Percentiles rank a stretch among this genome's conserved stretches.
These are phyloP conservation scores for Hypoxylon intermedium DNA, from an alignment of 495 filamentous ascomycete species.

Conservation along the genomic window DNA sequence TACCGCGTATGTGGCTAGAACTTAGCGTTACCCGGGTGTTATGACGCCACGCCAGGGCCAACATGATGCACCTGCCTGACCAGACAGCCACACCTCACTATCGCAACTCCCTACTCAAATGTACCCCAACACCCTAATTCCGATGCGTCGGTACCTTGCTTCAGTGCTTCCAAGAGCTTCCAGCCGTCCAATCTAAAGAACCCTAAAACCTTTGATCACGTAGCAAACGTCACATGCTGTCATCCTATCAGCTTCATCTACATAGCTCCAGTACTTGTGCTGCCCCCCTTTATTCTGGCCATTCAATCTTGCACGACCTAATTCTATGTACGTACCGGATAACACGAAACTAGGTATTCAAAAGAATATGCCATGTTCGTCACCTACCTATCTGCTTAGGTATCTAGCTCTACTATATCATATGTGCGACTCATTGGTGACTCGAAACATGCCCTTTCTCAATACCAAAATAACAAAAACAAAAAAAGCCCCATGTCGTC, in stretches of 20 bases:
- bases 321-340: too few relatives aligned
- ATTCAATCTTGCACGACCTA: too few relatives aligned
- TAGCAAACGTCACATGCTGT: conserved; percentile 30
- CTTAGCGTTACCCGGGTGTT: conserved; percentile 31
- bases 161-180: neutral
- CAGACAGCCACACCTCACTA: neutral
- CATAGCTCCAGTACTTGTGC: too few relatives aligned
- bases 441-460: conserved; percentile 26
- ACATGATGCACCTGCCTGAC: conserved; percentile 34
- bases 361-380: neutral
- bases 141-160: neutral
- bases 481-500: conserved; percentile 25
- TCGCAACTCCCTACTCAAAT: neutral
- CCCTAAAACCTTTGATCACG: neutral
- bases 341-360: too few relatives aligned
- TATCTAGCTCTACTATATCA: neutral
- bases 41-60: conserved; percentile 36
- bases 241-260: conserved; percentile 13
- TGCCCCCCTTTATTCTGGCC: too few relatives aligned
- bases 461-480: neutral
- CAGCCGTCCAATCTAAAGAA: neutral
- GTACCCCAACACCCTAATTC: neutral
- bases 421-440: conserved; percentile 4
- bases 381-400: neutral
- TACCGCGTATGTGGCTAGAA: conserved; percentile 34